Evolutionary conservation across 129 eudicot genomes (phyloP).

Genomic region (Erigeron canadensis): DNA sequence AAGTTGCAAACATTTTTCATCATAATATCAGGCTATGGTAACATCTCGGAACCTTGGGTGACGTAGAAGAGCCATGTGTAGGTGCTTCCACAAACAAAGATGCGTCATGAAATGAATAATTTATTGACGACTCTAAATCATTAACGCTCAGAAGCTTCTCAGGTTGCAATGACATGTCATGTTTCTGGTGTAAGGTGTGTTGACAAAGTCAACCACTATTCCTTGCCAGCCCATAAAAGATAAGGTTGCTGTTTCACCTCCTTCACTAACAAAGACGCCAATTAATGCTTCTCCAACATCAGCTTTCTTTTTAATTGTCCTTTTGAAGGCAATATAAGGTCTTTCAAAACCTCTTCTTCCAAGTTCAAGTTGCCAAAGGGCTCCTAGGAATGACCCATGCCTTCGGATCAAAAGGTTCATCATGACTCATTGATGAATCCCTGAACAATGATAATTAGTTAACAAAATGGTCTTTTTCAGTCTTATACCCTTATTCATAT

Average conservation of each 20-base stretch:
- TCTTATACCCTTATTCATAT: background rate
- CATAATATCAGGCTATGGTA: conserved; percentile 65
- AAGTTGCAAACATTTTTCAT: too few species aligned
- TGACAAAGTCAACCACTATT: conserved; percentile 52
- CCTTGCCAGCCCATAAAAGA: conserved; percentile 87
- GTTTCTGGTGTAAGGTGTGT: conserved; percentile 40
- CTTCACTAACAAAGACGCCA: conserved; percentile 63
- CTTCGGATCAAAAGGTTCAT: conserved; percentile 72
- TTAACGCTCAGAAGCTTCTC: conserved; percentile 39
- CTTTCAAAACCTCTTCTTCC: conserved; percentile 42
- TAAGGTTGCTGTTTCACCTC: conserved; percentile 79
- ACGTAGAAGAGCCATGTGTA: conserved; percentile 88
- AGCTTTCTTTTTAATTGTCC: conserved; percentile 61
- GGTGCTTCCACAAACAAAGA: conserved; percentile 85
- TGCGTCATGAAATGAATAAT: conserved; percentile 57
- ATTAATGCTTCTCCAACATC: conserved; percentile 90
- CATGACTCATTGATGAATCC: conserved; percentile 85
- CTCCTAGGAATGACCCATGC: conserved; percentile 76
- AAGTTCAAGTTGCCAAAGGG: conserved; percentile 18
- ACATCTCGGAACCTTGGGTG: conserved; percentile 74
- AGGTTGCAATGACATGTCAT: conserved; percentile 42
- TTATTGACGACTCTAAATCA: conserved; percentile 45
- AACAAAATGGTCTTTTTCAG: conserved; percentile 10
- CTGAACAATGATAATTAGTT: conserved; percentile 34
- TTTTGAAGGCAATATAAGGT: conserved; percentile 36